Evolutionary conservation across 176 grass and related monocot species (phyloP), one percentile per base, ranked within the genome.

Genomic region (Aegilops speltoides): DNA sequence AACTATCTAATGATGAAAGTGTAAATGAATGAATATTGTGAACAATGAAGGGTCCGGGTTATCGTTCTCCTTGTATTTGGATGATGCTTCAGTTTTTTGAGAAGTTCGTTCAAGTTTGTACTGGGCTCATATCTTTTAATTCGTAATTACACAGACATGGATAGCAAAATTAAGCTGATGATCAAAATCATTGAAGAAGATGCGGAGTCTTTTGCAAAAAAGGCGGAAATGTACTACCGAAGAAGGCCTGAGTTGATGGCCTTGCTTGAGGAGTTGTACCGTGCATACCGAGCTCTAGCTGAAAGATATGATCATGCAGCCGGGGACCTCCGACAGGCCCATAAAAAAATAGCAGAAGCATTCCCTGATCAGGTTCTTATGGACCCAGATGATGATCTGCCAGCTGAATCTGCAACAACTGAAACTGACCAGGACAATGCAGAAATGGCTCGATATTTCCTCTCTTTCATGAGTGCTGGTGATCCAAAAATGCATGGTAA

Each of bases 201-300:
- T 88, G 97, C 97, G 19, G 97, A 98, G 76, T 96, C 97, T 43
- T 98, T 98, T 63, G 91, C 97, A 83, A 91, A 91, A 87, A 88
- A 92, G 78, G 90, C 97, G 24, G 97, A 98, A 89, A 98, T 98
- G 92, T 98, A 92, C 85, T 98, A 96, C 84, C 86, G 79, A 85
- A 91, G 93, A n/a, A 92, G 97, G 10, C 97, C 97, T 48, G 93
- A 92, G 76, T 81, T 98, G 40, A 98, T 94, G 97, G 70, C 86
- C 73, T 80, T 98, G 84, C 92, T 98, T 74, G 90, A 98, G 86
- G 94, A 98, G 78, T 84, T 98, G 71, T 96, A 96, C 79, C 90
- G 84, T 67, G 93, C 94, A 82, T 98, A 98, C 83, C 97, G 93
- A 50, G 87, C 92, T 48, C 83, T 98, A 83, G 94, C 94, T 23